Base-by-base conservation (phyloP, 805 yeast species). In the Wickerhamomyces xylosicus region DNA sequence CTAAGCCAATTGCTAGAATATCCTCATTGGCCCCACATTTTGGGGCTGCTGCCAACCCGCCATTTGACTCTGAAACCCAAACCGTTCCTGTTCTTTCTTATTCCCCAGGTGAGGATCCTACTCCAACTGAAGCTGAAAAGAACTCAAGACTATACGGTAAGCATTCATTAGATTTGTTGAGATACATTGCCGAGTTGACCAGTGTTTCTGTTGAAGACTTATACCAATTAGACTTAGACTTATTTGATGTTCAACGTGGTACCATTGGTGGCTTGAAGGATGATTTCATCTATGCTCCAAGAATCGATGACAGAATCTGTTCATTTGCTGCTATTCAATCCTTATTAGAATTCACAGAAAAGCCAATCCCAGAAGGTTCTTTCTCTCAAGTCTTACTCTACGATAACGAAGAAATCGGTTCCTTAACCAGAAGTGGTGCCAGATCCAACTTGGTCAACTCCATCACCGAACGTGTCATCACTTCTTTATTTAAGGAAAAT, bases 11-110 rank as follows among this genome's bases (percentile, higher is more conserved):
- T 50, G 95, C 89, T 13, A 77, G 77, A 49, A 81, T 85, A 39
- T 94, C 95, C 5, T 72, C 90, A 2, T 66, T 86, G 53, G 95
- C 95, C 5, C 89, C 89, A 3, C 95, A 85, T 62, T 86, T 85
- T 57, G 95, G 95, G 35, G 63, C 66, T 2, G 78, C 78, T 5
- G 69, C 86, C 2, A 52, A 60, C 19, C 80, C 80, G 8, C 89
- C 89, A 5, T 83, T 79, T 62, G 84, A 86, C 62, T 65, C 63
- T 40, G 95, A 85, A 57, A 80, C 82, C 20, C 76, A 79, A 52
- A 77, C 82, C 37, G 83, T 84, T 16, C 95, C 95, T 1, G 75
- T 86, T 13, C 64, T 81, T 38, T 95, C 87, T 0, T 80, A 67
- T 47, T 57, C 56, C 29, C 55, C 59, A 31, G 59, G 56, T 11